A percentile compares a stretch with the other conserved stretches of the same genome.
phyloP scores from a whole-genome alignment of 768 basidiomycete species.

The Podaxis sp. region DNA sequence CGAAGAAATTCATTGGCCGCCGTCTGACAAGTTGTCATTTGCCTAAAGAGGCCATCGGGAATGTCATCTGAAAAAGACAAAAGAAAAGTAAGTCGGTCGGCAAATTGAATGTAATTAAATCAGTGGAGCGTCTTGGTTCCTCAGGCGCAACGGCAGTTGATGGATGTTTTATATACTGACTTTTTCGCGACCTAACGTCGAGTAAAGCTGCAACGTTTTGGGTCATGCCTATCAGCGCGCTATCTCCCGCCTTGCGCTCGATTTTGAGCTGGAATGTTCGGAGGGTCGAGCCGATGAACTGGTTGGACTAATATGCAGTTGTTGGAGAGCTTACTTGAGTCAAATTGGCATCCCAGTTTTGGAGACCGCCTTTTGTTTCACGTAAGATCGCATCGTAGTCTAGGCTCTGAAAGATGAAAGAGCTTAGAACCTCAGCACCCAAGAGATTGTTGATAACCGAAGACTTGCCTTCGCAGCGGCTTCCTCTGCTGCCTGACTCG shows the following conservation, averaged over 20 bases:
- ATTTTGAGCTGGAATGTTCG: conserved; percentile 51
- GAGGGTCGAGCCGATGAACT: not conserved
- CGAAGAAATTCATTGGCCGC: conserved; percentile 95
- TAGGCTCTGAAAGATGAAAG: conserved; percentile 31
- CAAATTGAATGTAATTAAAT: not conserved
- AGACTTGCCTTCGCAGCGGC: conserved; percentile 24
- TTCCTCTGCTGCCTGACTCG: conserved; percentile 29
- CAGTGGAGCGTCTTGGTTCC: not conserved
- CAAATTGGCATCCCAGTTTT: conserved; percentile 58
- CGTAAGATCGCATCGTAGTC: conserved; percentile 47
- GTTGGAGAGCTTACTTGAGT: conserved; percentile 42
- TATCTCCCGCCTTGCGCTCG: conserved; percentile 65
- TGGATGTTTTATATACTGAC: conserved; percentile 35
- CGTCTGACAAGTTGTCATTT: conserved; percentile 89
- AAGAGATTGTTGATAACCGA: not conserved
- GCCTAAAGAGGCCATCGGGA: conserved; percentile 71
- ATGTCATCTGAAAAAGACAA: conserved; percentile 59
- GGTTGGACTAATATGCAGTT: not conserved
- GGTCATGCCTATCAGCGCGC: conserved; percentile 73
- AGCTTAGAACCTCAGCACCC: not conserved
- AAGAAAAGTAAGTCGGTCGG: conserved; percentile 3
- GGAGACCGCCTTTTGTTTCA: conserved; percentile 45
- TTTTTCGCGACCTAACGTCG: conserved; percentile 62
- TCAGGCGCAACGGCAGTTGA: not conserved
- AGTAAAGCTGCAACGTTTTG: conserved; percentile 73